phyloP scores from a whole-genome alignment of 345 rosid genomes.

The Pistacia vera region DNA sequence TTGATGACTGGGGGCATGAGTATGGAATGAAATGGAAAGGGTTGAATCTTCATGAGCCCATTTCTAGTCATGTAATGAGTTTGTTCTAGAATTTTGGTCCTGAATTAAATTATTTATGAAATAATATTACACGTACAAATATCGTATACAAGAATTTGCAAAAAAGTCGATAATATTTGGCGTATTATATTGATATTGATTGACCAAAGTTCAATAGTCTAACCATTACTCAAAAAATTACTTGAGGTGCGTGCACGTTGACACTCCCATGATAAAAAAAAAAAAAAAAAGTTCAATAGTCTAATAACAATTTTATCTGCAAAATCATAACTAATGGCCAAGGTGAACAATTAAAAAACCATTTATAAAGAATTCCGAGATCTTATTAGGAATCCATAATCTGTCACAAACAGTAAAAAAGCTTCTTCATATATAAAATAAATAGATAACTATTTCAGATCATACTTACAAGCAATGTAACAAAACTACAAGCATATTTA shows the following conservation, averaged over 20 bases:
- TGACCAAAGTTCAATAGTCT: too few species aligned
- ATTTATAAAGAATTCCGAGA: background rate
- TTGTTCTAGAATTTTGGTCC: background rate
- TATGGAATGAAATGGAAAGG: background rate
- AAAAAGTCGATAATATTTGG: too few species aligned
- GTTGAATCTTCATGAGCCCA: background rate
- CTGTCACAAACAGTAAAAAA: background rate
- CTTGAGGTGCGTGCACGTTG: too few species aligned
- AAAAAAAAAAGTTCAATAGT: too few species aligned
- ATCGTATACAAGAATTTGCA: too few species aligned
- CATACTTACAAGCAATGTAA: background rate
- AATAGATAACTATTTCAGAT: background rate
- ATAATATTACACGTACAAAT: too few species aligned
- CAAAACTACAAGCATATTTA: background rate
- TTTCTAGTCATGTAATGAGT: background rate
- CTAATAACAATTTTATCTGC: too few species aligned
- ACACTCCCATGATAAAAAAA: too few species aligned
- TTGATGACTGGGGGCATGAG: slow-evolving; percentile 9
- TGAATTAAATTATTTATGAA: background rate
- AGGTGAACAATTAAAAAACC: background rate
- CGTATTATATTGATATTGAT: too few species aligned
- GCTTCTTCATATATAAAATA: too few species aligned
- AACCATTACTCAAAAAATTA: too few species aligned
- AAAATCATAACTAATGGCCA: background rate
- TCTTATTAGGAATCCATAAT: background rate